Base-by-base conservation (phyloP, 1,284 basidiomycete genomes). In the Boletus semigastroideus region DNA sequence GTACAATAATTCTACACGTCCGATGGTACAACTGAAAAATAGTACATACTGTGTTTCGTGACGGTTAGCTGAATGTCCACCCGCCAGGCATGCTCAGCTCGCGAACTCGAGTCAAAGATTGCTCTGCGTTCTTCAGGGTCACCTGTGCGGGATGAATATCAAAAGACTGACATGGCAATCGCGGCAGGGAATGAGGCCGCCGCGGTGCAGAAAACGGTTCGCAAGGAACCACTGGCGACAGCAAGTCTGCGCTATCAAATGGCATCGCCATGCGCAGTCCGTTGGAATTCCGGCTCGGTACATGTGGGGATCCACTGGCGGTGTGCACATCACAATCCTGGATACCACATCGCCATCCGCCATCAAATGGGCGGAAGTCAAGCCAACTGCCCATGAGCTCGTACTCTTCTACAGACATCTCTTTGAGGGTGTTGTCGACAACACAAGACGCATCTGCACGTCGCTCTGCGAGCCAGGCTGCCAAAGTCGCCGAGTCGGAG, bases 331-430 rank as follows among this genome's bases (percentile, higher is more conserved):
- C 61, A 45, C 67, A 72, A 50, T 63, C 62, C 39, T 50, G 61
- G 16, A 66, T 47, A 20, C 64, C 67, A 51, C 59, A 72, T 36
- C 48, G 46, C 68, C 63, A 68, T 30, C 56, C 65, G 14, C 43
- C 56, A n/a, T 59, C 56, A 19, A 49, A 43, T 11, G 39, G 52
- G 43, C 53, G 48, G 22, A 61, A 49, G 56, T 74, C 65, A 17
- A 71, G 68, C 79, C 78, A 80, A 53, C 79, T 79, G 3, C 77
- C 78, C 47, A 59, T 60, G 19, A 67, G 62, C 53, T 80, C 79
- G 51, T 80, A 78, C 41, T 79, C 72, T 46, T 72, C 77, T 30
- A 78, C 55, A 19, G 70, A 69, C 65, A 78, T 72, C 38, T 63
- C 59, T 41, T 56, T 56, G 2, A 51, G 58, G 27, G 56, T 49